Base-by-base conservation (phyloP, 805 yeast species). In the Yarrowia sp. region DNA sequence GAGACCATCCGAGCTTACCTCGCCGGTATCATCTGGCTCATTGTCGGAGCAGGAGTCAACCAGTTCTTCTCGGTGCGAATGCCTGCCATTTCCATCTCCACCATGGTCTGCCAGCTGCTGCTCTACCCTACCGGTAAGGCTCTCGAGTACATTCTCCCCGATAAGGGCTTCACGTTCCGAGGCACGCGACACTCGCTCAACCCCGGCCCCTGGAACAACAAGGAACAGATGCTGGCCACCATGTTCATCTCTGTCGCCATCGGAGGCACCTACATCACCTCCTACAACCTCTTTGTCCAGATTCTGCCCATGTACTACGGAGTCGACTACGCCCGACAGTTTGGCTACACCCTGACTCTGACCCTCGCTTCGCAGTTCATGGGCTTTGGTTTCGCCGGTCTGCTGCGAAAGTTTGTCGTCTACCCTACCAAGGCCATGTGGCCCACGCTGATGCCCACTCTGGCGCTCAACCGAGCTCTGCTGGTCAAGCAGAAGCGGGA, bases 201-300 rank as follows among this genome's bases (percentile, higher is more conserved):
- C 74, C 89, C 89, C 8, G 88, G 89, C 10, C 88, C 88, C 16
- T 87, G 89, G 87, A 79, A 80, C 52, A 79, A 76, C 71, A 87
- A 87, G 74, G 91, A 87, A 73, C 90, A 87, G 75, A 86, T 86
- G 88, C 80, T 87, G 70, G 79, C 87, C 10, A 84, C 90, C 19
- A 69, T 72, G 53, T 71, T 70, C 71, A 71, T 82, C 43, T 75
- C 81, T 67, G 78, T 79, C 68, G 77, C 79, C 49, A 79, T 80
- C 35, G 78, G 70, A 26, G 70, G 73, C 19, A 70, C 73, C 45
- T 65, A 65, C 52, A 45, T 65, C 50, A 68, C 70, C 38, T 65
- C 70, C 43, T 71, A 64, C 65, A 69, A 56, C 48, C 69, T 69
- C 67, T 46, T 73, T 42, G 74, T 72, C 3, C 77, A 74, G 73